Evolutionary conservation across 306 rosid genomes (phyloP).

Genomic region (Cotoneaster glaucophyllus): DNA sequence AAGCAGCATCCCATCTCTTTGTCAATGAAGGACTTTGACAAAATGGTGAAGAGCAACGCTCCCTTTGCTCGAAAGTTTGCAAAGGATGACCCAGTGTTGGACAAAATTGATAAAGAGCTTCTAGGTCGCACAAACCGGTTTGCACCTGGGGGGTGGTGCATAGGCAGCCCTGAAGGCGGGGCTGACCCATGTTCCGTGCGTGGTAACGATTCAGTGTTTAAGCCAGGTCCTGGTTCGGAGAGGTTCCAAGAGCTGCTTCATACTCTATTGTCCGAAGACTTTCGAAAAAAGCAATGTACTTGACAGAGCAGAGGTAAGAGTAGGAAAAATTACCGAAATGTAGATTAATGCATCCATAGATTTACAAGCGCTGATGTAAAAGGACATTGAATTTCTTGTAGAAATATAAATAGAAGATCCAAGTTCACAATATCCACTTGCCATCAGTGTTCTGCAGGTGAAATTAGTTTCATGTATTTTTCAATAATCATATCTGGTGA

Average conservation of each 20-base stretch:
- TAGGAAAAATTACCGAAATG: constrained; percentile 33
- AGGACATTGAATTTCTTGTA: constrained; percentile 27
- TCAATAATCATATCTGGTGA: constrained; percentile 66
- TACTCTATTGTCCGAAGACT: constrained; percentile 56
- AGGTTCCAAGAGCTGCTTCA: constrained; percentile 58
- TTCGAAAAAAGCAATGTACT: constrained; percentile 52
- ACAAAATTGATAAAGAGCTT: constrained; percentile 86
- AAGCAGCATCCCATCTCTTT: constrained; percentile 82
- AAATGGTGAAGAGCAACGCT: constrained; percentile 81
- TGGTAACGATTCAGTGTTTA: constrained; percentile 60
- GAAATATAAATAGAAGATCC: constrained; percentile 17
- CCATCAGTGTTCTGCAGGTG: constrained; percentile 16
- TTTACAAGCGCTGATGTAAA: constrained; percentile 30
- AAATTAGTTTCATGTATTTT: constrained; percentile 36
- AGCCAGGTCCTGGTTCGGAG: constrained; percentile 74
- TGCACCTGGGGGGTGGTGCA: constrained; percentile 88
- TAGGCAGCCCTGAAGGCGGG: constrained; percentile 48
- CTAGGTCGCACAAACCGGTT: constrained; percentile 59
- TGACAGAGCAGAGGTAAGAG: constrained; percentile 32
- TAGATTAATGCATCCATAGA: constrained; percentile 45
- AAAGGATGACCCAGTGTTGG: constrained; percentile 65
- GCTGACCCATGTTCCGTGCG: constrained; percentile 73
- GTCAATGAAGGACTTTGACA: constrained; percentile 70
- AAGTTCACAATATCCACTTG: constrained; percentile 24
- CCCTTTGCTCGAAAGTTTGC: constrained; percentile 86